Conservation (phyloP, 1,139 yeast genomes). For the Sugiyamaella xylanicola region DNA sequence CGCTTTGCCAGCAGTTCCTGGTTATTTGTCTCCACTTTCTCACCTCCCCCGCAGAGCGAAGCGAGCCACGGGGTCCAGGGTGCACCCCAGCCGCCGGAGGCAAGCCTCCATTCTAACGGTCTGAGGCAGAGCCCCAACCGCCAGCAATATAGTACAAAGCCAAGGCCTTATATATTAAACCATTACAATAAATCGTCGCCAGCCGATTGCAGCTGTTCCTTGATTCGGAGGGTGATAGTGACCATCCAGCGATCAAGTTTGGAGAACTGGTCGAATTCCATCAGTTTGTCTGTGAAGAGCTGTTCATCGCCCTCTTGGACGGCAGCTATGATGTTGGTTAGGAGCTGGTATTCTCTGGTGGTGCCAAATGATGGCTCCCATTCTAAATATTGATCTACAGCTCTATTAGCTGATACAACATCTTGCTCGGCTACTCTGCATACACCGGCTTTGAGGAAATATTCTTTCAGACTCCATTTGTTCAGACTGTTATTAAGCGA, state of each 20-base stretch:
- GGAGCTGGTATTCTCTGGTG: slow-evolving; percentile 75
- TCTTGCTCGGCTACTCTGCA: slow-evolving; percentile 82
- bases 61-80: too few relatives aligned
- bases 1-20: background rate
- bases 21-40: too few relatives aligned
- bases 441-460: slow-evolving; percentile 78
- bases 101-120: too few relatives aligned
- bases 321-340: slow-evolving; percentile 64
- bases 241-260: slow-evolving; percentile 93
- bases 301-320: slow-evolving; percentile 81
- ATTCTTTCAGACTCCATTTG: slow-evolving; percentile 91
- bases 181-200: slow-evolving; percentile 60
- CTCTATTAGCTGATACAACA: slow-evolving; percentile 78
- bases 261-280: slow-evolving; percentile 82
- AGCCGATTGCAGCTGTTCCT: slow-evolving; percentile 69
- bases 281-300: slow-evolving; percentile 70
- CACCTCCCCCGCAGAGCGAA: too few relatives aligned
- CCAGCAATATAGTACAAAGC: too few relatives aligned
- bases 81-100: too few relatives aligned
- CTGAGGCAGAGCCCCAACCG: too few relatives aligned
- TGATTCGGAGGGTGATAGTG: slow-evolving; percentile 78
- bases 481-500: slow-evolving; percentile 74
- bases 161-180: too few relatives aligned
- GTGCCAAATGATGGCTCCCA: slow-evolving; percentile 79
- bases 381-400: slow-evolving; percentile 60